These are phyloP conservation scores for Misopates orontium DNA, from an alignment of 257 asterid species.

Conservation along the genomic window DNA sequence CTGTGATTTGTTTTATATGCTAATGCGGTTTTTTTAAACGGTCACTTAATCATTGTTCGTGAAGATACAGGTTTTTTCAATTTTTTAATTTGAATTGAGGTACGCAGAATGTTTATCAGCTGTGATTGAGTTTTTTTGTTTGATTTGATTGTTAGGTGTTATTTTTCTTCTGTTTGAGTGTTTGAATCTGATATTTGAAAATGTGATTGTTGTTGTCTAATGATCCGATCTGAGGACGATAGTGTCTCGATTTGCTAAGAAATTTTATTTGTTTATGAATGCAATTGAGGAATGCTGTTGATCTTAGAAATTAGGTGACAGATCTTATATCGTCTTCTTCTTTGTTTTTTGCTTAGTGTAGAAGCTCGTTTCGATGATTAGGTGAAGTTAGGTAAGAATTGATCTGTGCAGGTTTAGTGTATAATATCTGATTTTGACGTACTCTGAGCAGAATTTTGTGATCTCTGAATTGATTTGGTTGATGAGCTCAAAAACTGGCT, in stretches of 20 bases:
- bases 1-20: not conserved
- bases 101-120: not conserved
- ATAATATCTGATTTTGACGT: conserved; percentile 4
- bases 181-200: not conserved
- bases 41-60: not conserved
- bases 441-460: not conserved
- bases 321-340: conserved; percentile 26
- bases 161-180: not conserved
- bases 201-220: not conserved
- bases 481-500: conserved; percentile 9
- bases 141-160: not conserved
- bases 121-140: not conserved
- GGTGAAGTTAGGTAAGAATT: not conserved
- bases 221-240: not conserved
- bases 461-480: conserved; percentile 20
- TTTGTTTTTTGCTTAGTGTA: not conserved
- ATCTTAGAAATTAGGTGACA: not conserved
- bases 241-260: not conserved
- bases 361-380: not conserved
- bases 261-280: not conserved
- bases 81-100: not conserved
- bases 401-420: not conserved
- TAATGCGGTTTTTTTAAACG: not conserved
- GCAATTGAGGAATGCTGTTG: not conserved
- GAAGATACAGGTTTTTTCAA: not conserved